Evolutionary conservation across 495 filamentous ascomycete genomes (phyloP), one percentile per base, ranked within the genome.

Genomic region (Aspergillus mulundensis): DNA sequence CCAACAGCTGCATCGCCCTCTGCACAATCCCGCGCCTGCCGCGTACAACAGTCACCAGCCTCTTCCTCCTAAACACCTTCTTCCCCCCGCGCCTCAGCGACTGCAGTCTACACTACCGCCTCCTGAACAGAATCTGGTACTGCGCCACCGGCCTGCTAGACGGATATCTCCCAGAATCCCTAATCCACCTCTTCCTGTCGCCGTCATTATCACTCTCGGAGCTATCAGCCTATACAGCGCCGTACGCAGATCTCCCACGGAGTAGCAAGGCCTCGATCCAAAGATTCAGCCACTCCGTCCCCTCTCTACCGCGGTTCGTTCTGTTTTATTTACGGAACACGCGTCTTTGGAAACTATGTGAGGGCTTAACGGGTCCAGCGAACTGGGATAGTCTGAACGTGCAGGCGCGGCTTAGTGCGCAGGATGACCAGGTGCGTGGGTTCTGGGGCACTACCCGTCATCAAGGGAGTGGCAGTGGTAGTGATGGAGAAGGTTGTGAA

Each of bases 61-160:
- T 50, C 48, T 40, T 50, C 48, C 48, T 50, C 0, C 34, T 50
- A 1, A 50, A 50, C 34, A 25, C 48, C 34, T 50, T 50, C 48
- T 40, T 50, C 20, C 48, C 48, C 11, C 48, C 48, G 7, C 48
- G 48, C 5, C 19, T 40, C 12, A 16, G n/a, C 32, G 48, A 50
- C 14, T 15, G 16, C 10, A 25, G 15, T 11, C 20, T 50, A 1
- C 48, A 50, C 48, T 40, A 40, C 48, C 48, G 34, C 34, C 48
- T 50, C 11, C 48, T 50, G 12, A 40, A 40, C 48, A 12, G 48
- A 11, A 15, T 14, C 34, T 50, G 48, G 48, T 50, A 40, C 34
- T 40, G 34, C 48, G n/a, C 20, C 3, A 40, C 48, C 18, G 48
- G 34, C 19, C 34, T 50, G 15, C 19, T 40, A 5, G 20, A 19